Base-by-base conservation (phyloP, 306 rosid genomes). In the Bauhinia variegata region DNA sequence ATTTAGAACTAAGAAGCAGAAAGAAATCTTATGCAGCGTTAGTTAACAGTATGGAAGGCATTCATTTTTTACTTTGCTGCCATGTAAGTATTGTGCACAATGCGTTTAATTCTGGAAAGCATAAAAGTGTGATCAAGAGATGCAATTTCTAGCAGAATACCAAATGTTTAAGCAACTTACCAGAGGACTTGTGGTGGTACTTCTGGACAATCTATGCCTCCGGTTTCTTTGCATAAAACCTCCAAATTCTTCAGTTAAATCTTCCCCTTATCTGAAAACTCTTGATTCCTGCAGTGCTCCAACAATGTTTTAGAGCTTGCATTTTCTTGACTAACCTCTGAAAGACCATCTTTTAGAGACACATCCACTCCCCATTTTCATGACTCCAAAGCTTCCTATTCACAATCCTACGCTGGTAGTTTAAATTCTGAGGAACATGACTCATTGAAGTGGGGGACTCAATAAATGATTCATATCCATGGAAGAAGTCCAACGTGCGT, bases 311-410 rank as follows among this genome's bases (percentile, higher is more conserved):
- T 83, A 7, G 79, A 75, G 57, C 61, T 58, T 12, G 70, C 66
- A 66, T 46, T 71, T 71, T 65, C 83, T 41, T 16, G 53, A 73
- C 70, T 73, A 53, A 58, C 60, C 54, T 60, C 82, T 8, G 96
- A 77, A 65, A 84, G 79, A 41, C 97, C 96, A 75, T 91, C 97
- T 77, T 86, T 86, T 23, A 91, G 96, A 67, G 93, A 88, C 72
- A 88, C 87, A 64, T 91, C 89, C 58, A 86, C 87, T 33, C 87
- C 92, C 93, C 96, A 73, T 81, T 74, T 70, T 82, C 84, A 19
- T 65, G 49, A 36, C 85, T 82, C 96, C 97, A 91, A 11, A 84
- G 91, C 67, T 88, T 91, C 67, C 97, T 76, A 68, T 81, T 88
- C 60, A 86, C 85, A 42, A 84, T 85, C 78, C 88, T 72, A 11